phyloP scores from a whole-genome alignment of 2,329 filamentous ascomycete genomes.

The Kalmusia sp. region DNA sequence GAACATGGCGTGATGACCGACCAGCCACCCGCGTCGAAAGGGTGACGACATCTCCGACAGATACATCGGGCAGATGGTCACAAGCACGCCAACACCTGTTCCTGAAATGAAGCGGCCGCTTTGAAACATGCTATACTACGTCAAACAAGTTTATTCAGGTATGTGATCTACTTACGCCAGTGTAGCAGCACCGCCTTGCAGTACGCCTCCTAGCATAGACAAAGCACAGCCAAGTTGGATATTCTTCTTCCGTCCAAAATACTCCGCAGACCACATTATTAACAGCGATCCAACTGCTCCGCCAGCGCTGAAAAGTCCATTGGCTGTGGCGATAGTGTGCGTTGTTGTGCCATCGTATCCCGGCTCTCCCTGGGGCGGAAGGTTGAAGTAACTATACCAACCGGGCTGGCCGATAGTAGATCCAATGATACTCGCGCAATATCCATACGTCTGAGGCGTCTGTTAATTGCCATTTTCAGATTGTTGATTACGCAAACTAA shows the following conservation, averaged over 20 bases:
- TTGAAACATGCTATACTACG: slow-evolving; percentile 51
- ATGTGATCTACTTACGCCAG: slow-evolving; percentile 41
- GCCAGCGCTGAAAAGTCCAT: slow-evolving; percentile 58
- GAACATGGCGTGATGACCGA: slow-evolving; percentile 51
- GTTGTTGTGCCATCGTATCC: slow-evolving; percentile 58
- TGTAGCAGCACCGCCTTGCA: slow-evolving; percentile 56
- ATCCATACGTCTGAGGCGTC: slow-evolving; percentile 53
- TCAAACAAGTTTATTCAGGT: slow-evolving; percentile 16
- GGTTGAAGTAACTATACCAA: slow-evolving; percentile 59
- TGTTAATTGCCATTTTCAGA: background rate
- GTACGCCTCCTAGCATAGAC: slow-evolving; percentile 54
- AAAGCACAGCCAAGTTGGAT: slow-evolving; percentile 57
- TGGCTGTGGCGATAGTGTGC: slow-evolving; percentile 56
- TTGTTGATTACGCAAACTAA: slow-evolving; percentile 9
- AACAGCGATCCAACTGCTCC: slow-evolving; percentile 57
- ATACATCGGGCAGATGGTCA: slow-evolving; percentile 55
- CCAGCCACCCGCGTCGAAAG: slow-evolving; percentile 52
- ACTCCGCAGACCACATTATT: slow-evolving; percentile 58
- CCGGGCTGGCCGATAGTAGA: slow-evolving; percentile 62
- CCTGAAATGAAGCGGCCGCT: slow-evolving; percentile 52
- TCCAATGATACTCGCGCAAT: slow-evolving; percentile 58
- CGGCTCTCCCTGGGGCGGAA: slow-evolving; percentile 51
- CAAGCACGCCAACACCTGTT: slow-evolving; percentile 52
- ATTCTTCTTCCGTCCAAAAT: slow-evolving; percentile 53
- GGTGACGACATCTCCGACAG: slow-evolving; percentile 53